Base-by-base conservation (phyloP, 441 rosid genomes). In the Mallotus repandus region DNA sequence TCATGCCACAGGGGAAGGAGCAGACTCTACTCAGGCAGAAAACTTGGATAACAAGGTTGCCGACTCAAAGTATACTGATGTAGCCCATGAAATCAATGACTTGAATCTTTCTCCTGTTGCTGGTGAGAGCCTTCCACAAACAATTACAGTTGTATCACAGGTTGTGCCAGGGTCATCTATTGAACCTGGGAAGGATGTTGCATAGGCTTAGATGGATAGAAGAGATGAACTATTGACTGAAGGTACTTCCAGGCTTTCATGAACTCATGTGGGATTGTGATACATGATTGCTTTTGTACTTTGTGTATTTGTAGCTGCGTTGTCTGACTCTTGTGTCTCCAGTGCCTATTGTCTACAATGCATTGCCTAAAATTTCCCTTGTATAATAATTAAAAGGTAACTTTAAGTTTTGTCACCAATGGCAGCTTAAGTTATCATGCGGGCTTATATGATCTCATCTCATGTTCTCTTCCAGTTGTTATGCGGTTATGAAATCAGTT, bases 41-140 rank as follows among this genome's bases (percentile, higher is more conserved):
- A 38, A 38, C 41, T 38, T 38, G 49, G 49, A 45, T 45, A 16
- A 54, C 4, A 48, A 60, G 69, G 66, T 69, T 68, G 79, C 71
- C 55, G 71, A 41, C 68, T 63, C 71, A 48, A 76, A 74, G 46
- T 69, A 2, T 60, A 29, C 21, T 25, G 57, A 55, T 71, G 15
- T 35, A 35, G 21, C 43, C 18, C 67, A 50, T 18, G 74, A 70
- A 48, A 55, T 57, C 29, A 63, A 69, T 45, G 71, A 74, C 68
- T 55, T 64, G 52, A 70, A 66, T 53, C 73, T 62, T 57, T 61
- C 75, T n/a, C 74, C 52, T 15, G 72, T 57, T 22, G 1, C 61
- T 49, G 65, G 53, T 18, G 74, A 74, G 68, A 63, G 60, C 22
- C 58, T 58, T 68, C 48, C 71, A 19, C 71, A 76, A 65, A 45